These are phyloP conservation scores for Taiozyma sp. DNA, from an alignment of 1,139 yeast species.

Conservation along the genomic window DNA sequence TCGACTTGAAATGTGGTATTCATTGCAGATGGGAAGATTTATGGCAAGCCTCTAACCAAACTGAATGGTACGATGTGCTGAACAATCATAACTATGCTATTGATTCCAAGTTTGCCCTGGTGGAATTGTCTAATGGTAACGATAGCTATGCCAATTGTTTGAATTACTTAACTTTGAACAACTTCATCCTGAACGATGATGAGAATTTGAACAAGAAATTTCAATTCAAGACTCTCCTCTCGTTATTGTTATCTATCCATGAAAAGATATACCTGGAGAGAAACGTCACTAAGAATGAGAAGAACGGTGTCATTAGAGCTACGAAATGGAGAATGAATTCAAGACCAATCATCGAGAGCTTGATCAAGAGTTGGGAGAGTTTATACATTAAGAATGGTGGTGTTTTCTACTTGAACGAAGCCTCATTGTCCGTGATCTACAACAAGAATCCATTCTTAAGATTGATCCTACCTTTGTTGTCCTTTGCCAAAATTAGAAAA, in stretches of 20 bases:
- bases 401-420: slow-evolving; percentile 42
- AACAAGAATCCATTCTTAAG: slow-evolving; percentile 51
- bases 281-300: slow-evolving; percentile 28
- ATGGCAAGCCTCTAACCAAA: slow-evolving; percentile 57
- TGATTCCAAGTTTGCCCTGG: slow-evolving; percentile 44
- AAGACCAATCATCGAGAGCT: slow-evolving; percentile 47
- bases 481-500: slow-evolving; percentile 58
- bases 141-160: slow-evolving; percentile 44
- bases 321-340: slow-evolving; percentile 58
- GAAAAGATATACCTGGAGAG: slow-evolving; percentile 58
- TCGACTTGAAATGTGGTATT: slow-evolving; percentile 65
- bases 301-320: slow-evolving; percentile 33
- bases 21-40: slow-evolving; percentile 65
- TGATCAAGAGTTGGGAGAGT: slow-evolving; percentile 62
- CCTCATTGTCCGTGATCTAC: slow-evolving; percentile 42
- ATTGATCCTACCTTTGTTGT: slow-evolving; percentile 56
- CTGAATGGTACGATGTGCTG: slow-evolving; percentile 49
- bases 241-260: slow-evolving; percentile 66
- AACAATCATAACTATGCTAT: slow-evolving; percentile 30
- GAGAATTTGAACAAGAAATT: slow-evolving; percentile 34
- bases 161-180: slow-evolving; percentile 41
- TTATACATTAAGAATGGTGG: slow-evolving; percentile 59
- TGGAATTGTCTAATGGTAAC: slow-evolving; percentile 54
- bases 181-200: slow-evolving; percentile 30
- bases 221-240: slow-evolving; percentile 53